Base-by-base conservation (phyloP, 225 moss, liverwort and hornwort genomes). In the Marchantia paleacea region DNA sequence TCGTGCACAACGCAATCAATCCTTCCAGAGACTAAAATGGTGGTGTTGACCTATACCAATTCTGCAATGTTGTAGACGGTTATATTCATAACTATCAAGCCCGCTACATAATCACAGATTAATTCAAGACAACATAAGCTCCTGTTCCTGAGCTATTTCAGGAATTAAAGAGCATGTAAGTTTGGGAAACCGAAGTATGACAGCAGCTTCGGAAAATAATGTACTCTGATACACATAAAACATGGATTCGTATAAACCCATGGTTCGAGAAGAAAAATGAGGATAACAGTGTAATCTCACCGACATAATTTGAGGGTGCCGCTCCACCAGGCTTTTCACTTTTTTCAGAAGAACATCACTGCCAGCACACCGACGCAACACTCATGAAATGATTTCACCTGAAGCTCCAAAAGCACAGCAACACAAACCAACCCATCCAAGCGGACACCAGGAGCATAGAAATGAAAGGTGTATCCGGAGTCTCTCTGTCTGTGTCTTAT, bases 281-380 rank as follows among this genome's bases (percentile, higher is more conserved):
- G 65, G 50, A 19, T 48, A 26, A 25, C 48, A 52, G 13, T 16
- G 20, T 52, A 75, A 72, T 66, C 83, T 69, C 78, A 88, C 88
- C 83, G 80, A 80, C 89, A 89, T 89, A 28, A 89, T 89, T 25
- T 76, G 63, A 39, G 89, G 86, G 66, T 89, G 89, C 20, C 86
- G 89, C 75, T 86, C 82, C 75, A 89, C 89, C 80, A 89, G 80
- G 11, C 52, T 82, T 66, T 22, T 82, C 63, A 89, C 70, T 80
- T 83, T 77, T 15, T 58, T 77, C 60, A 86, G 84, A 4, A 89
- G 82, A 15, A 82, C 80, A 84, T 84, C 89, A 80, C 88, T 88
- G 87, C 55, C 68, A 85, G 8, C 79, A 69, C 22, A 47, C 50
- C 47, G 64, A 39, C 20, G 13, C 10, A 80, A 48, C 58, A 29